A percentile compares a stretch with the other conserved stretches of the same genome.
These are phyloP conservation scores for Sporothrix brasiliensis DNA, from an alignment of 2,329 filamentous ascomycete species.

Conservation along the genomic window DNA sequence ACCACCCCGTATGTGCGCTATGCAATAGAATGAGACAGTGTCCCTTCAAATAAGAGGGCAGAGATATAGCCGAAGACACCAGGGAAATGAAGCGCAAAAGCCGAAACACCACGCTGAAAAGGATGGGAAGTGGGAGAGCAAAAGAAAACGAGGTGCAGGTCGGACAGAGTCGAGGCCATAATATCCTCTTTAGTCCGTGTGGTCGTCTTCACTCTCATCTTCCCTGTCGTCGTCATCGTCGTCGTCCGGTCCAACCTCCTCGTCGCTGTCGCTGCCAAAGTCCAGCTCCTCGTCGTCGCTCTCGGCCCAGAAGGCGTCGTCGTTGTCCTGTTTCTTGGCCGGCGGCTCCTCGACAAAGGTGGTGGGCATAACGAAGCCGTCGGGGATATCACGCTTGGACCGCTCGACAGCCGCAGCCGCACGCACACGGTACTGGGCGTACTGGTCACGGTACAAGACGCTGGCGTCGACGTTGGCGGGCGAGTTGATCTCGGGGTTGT, in stretches of 20 bases:
- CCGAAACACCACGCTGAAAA: slow-evolving; percentile 18
- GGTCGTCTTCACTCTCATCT: slow-evolving; percentile 54
- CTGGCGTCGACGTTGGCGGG: slow-evolving; percentile 94
- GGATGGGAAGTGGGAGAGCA: background rate
- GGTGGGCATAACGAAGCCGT: slow-evolving; percentile 80
- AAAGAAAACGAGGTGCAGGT: background rate
- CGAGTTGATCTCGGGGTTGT: slow-evolving; percentile 90
- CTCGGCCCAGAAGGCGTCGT: slow-evolving; percentile 82
- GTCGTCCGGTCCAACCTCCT: slow-evolving; percentile 62
- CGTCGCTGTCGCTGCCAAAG: slow-evolving; percentile 71
- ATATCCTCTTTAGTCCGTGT: slow-evolving; percentile 23
- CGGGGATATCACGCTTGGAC: slow-evolving; percentile 78
- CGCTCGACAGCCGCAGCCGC: slow-evolving; percentile 71
- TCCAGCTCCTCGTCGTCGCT: slow-evolving; percentile 75
- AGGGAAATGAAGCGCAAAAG: background rate
- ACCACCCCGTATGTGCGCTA: slow-evolving; percentile 22
- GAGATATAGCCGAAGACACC: background rate
- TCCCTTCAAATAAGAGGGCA: too few species aligned
- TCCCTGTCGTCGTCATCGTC: slow-evolving; percentile 63
- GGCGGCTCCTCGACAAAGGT: slow-evolving; percentile 64
- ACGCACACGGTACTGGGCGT: slow-evolving; percentile 67
- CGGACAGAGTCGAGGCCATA: background rate
- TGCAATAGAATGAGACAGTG: background rate
- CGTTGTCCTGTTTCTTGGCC: slow-evolving; percentile 65
- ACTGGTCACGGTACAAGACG: slow-evolving; percentile 77